phyloP scores from a whole-genome alignment of 2,329 filamentous ascomycete species.

The Diaporthe helianthi region DNA sequence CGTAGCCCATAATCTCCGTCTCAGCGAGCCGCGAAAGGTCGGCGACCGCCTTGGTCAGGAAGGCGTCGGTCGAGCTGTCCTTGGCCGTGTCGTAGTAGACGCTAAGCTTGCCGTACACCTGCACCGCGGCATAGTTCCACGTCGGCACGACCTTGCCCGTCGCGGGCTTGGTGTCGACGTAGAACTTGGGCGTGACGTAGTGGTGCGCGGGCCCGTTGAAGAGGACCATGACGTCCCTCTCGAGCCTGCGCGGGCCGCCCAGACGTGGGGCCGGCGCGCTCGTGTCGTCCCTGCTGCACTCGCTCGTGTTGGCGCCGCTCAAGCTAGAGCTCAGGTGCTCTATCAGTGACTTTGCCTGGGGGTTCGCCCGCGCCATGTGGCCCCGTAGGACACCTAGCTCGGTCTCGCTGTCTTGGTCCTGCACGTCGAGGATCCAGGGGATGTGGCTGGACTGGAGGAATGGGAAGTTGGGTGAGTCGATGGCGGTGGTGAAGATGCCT shows the following conservation, averaged over 20 bases:
- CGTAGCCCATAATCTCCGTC: slow-evolving; percentile 62
- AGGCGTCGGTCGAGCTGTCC: slow-evolving; percentile 51
- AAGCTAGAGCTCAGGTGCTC: too few relatives aligned
- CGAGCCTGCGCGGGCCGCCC: slow-evolving; percentile 39
- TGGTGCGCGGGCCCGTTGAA: slow-evolving; percentile 66
- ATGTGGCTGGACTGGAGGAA: slow-evolving; percentile 67
- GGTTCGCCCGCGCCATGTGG: slow-evolving; percentile 69
- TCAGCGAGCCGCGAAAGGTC: slow-evolving; percentile 60
- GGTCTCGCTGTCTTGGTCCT: slow-evolving; percentile 49
- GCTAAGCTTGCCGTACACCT: slow-evolving; percentile 65
- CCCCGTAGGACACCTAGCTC: slow-evolving; percentile 58
- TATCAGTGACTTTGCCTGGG: slow-evolving; percentile 67
- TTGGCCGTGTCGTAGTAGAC: slow-evolving; percentile 61
- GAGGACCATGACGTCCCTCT: slow-evolving; percentile 66
- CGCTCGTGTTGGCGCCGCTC: too few relatives aligned
- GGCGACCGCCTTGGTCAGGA: slow-evolving; percentile 58
- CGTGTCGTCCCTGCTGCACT: background rate
- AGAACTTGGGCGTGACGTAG: slow-evolving; percentile 75
- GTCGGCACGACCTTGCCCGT: slow-evolving; percentile 74
- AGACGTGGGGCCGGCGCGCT: too few relatives aligned
- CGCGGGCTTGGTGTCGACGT: slow-evolving; percentile 67
- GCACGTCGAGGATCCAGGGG: slow-evolving; percentile 63
- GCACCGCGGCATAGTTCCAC: slow-evolving; percentile 73
- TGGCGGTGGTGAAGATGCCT: slow-evolving; percentile 68
- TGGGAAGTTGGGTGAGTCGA: slow-evolving; percentile 55